Conservation (phyloP, 2,329 filamentous ascomycete genomes). For the Neonectria punicea region DNA sequence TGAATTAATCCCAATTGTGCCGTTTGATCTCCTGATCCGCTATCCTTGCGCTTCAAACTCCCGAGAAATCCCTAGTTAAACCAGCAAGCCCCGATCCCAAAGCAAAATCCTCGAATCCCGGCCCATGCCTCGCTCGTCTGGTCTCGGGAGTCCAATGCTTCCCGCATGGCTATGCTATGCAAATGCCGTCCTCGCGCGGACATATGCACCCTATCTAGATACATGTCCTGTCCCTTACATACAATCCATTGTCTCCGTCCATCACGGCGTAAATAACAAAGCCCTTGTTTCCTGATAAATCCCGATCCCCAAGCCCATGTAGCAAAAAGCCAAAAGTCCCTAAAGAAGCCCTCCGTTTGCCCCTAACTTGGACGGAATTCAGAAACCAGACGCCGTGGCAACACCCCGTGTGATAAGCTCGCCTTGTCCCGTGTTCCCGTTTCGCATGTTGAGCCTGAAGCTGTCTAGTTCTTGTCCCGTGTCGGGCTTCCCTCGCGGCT, state of each 20-base stretch:
- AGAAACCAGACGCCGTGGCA: slow-evolving; percentile 2
- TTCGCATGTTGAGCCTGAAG: neutral
- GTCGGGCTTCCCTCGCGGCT: slow-evolving; percentile 37
- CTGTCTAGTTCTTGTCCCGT: slow-evolving; percentile 1
- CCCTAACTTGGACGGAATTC: neutral
- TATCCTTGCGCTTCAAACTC: neutral
- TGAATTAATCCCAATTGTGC: neutral
- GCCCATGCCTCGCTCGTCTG: neutral
- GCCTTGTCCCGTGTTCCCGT: neutral
- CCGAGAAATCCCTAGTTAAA: neutral
- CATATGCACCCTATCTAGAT: slow-evolving; percentile 2
- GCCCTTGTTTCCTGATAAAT: neutral
- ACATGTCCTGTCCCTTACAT: neutral
- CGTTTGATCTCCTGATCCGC: slow-evolving; percentile 5
- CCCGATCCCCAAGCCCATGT: neutral
- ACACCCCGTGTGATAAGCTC: slow-evolving; percentile 18
- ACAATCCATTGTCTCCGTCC: neutral
- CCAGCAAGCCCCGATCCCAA: neutral
- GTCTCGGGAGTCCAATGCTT: neutral
- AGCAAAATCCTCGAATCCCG: neutral
- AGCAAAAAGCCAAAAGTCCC: slow-evolving; percentile 4
- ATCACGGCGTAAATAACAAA: slow-evolving; percentile 7
- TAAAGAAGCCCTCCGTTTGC: neutral
- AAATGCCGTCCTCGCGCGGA: neutral
- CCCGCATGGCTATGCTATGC: neutral